Conservation (phyloP, 257 asterid genomes). For the Rehmannia glutinosa region DNA sequence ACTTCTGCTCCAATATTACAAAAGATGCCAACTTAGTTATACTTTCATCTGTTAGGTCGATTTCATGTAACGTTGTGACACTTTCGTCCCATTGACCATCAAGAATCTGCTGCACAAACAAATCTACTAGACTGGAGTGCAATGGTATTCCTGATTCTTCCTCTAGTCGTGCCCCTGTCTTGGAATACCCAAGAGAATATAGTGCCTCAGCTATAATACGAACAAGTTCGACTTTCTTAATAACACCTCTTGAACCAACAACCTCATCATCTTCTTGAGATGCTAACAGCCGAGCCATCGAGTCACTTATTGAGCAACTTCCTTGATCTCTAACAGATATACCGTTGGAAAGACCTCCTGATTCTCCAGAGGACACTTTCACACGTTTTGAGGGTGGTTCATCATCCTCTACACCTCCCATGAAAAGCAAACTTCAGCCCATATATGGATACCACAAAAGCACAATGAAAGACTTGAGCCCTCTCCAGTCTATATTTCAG, state of each 20-base stretch:
- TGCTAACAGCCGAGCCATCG: slow-evolving; percentile 60
- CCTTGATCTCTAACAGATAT: slow-evolving; percentile 39
- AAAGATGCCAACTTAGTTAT: not conserved
- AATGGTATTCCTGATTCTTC: not conserved
- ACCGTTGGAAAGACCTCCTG: slow-evolving; percentile 49
- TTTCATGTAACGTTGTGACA: not conserved
- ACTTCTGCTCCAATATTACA: slow-evolving; percentile 2
- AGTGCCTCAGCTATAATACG: not conserved
- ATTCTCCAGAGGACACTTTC: slow-evolving; percentile 53
- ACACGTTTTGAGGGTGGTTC: slow-evolving; percentile 84
- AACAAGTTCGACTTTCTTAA: not conserved
- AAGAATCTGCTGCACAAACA: not conserved
- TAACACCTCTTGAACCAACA: slow-evolving; percentile 4
- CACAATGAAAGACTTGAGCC: slow-evolving; percentile 16
- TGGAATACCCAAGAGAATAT: not conserved
- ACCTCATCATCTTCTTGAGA: slow-evolving; percentile 31
- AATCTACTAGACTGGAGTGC: not conserved
- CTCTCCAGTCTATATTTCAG: slow-evolving; percentile 8
- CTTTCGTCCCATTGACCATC: slow-evolving; percentile 3
- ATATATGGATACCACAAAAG: slow-evolving; percentile 39
- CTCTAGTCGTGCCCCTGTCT: not conserved
- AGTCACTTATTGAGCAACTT: slow-evolving; percentile 41
- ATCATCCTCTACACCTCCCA: slow-evolving; percentile 83
- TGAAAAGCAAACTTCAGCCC: slow-evolving; percentile 77
- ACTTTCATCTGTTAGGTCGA: not conserved